Evolutionary conservation across 2,329 filamentous ascomycete genomes (phyloP).

Genomic region (Epichloe festucae): DNA sequence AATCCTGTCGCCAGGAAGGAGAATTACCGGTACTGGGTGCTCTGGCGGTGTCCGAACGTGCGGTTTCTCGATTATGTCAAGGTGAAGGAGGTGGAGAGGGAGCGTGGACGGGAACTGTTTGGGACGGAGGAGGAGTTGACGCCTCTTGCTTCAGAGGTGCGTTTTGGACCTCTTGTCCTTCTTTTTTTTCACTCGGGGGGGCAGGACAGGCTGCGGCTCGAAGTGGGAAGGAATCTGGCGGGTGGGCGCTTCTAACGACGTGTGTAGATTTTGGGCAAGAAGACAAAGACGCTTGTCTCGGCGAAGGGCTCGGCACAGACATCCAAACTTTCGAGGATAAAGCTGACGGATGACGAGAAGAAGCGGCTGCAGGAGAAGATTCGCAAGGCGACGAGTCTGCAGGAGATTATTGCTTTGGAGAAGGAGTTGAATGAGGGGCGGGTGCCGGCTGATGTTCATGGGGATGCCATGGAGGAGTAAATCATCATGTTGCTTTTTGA

Average conservation of each 20-base stretch:
- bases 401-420: slow-evolving; percentile 82
- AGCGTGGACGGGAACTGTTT: slow-evolving; percentile 67
- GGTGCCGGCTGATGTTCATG: slow-evolving; percentile 56
- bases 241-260: slow-evolving; percentile 1
- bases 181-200: neutral
- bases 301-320: slow-evolving; percentile 30
- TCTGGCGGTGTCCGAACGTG: slow-evolving; percentile 74
- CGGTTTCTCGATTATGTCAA: slow-evolving; percentile 89
- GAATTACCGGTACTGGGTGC: slow-evolving; percentile 85
- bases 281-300: slow-evolving; percentile 56
- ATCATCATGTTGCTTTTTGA: neutral
- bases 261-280: slow-evolving; percentile 65
- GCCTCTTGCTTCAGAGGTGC: slow-evolving; percentile 59
- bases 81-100: slow-evolving; percentile 75
- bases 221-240: no score
- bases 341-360: slow-evolving; percentile 80
- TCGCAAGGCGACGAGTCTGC: slow-evolving; percentile 73
- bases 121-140: slow-evolving; percentile 69
- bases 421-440: slow-evolving; percentile 84
- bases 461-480: slow-evolving; percentile 49
- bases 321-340: slow-evolving; percentile 61
- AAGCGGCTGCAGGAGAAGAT: slow-evolving; percentile 78
- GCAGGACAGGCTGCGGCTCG: no score
- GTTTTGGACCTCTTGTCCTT: no score
- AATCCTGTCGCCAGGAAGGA: slow-evolving; percentile 90